phyloP scores from a whole-genome alignment of 805 yeast species.

The Sungouiella blattae region DNA sequence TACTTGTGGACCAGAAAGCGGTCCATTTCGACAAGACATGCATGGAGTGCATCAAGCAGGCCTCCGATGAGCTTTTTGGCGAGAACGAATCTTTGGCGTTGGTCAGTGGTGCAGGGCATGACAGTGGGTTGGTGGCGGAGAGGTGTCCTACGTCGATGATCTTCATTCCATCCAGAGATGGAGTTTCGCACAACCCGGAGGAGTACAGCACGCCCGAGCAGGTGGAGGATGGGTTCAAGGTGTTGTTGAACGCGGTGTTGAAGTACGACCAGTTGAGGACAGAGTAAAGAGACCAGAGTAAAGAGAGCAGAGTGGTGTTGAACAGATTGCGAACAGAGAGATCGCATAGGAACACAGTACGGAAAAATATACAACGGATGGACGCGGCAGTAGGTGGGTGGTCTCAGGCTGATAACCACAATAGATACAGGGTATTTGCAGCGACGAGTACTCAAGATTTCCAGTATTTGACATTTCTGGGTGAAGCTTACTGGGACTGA shows the following conservation, averaged over 20 bases:
- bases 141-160: slow-evolving; percentile 71
- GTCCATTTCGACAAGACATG: slow-evolving; percentile 54
- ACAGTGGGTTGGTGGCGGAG: slow-evolving; percentile 56
- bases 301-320: no score
- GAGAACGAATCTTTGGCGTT: slow-evolving; percentile 42
- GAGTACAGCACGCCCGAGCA: slow-evolving; percentile 66
- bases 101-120: slow-evolving; percentile 73
- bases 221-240: slow-evolving; percentile 56
- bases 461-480: no score
- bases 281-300: no score
- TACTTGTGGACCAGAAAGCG: slow-evolving; percentile 51
- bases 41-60: slow-evolving; percentile 46
- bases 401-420: no score
- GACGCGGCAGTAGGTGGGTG: no score
- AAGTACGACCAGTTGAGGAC: slow-evolving; percentile 23
- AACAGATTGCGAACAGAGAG: no score
- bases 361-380: no score
- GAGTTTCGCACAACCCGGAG: slow-evolving; percentile 63
- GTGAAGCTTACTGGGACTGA: no score
- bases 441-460: no score
- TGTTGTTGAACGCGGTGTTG: slow-evolving; percentile 46
- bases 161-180: slow-evolving; percentile 66
- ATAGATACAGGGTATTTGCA: no score
- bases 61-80: slow-evolving; percentile 51
- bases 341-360: no score